These are phyloP conservation scores for Fusarium setosum DNA, from an alignment of 2,329 filamentous ascomycete species.

Conservation along the genomic window DNA sequence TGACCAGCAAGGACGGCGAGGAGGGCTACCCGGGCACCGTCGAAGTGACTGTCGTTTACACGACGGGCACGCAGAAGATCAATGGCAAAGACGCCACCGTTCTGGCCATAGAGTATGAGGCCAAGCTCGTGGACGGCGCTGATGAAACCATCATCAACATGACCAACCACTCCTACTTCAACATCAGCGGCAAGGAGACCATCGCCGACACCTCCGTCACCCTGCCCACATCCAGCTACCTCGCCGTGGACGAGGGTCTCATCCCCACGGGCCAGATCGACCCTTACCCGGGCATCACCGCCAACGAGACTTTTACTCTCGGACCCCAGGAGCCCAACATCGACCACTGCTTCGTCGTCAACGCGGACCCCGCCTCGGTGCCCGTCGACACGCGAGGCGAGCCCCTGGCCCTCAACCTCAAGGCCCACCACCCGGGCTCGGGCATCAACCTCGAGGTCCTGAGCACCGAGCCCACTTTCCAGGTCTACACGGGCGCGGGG, in stretches of 20 bases:
- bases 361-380: slow-evolving; percentile 68
- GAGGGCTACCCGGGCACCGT: slow-evolving; percentile 92
- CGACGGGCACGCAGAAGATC: slow-evolving; percentile 73
- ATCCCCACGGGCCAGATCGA: slow-evolving; percentile 80
- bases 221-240: slow-evolving; percentile 72
- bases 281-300: slow-evolving; percentile 72
- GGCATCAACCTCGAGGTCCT: slow-evolving; percentile 86
- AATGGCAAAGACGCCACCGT: slow-evolving; percentile 74
- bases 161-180: slow-evolving; percentile 93
- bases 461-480: slow-evolving; percentile 95
- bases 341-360: slow-evolving; percentile 91
- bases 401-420: slow-evolving; percentile 74
- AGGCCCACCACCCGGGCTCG: slow-evolving; percentile 78
- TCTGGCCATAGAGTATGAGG: slow-evolving; percentile 90
- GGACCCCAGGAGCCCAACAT: slow-evolving; percentile 78
- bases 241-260: slow-evolving; percentile 77
- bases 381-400: slow-evolving; percentile 73
- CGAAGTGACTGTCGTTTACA: slow-evolving; percentile 82
- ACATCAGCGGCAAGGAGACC: slow-evolving; percentile 64
- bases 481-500: slow-evolving; percentile 93
- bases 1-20: slow-evolving; percentile 81
- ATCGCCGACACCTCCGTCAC: slow-evolving; percentile 73
- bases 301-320: slow-evolving; percentile 77
- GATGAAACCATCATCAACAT: slow-evolving; percentile 94
- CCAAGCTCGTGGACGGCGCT: slow-evolving; percentile 79